phyloP scores from a whole-genome alignment of 2,329 filamentous ascomycete genomes.

The Aureobasidium zeae region DNA sequence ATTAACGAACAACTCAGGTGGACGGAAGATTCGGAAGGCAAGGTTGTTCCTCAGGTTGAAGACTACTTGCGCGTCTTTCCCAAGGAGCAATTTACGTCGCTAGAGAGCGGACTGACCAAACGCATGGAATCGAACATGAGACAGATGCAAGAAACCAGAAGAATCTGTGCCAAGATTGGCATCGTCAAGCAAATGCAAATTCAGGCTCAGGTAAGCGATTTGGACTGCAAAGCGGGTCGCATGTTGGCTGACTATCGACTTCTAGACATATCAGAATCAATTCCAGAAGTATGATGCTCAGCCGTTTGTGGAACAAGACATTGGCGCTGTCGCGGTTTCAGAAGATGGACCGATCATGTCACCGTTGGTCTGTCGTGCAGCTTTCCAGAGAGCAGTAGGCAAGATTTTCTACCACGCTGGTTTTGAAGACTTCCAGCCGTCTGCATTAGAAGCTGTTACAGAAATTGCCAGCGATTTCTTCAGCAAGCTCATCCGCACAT shows the following conservation, averaged over 20 bases:
- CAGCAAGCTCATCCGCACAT: slow-evolving; percentile 66
- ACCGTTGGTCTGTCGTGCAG: slow-evolving; percentile 68
- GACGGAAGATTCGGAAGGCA: slow-evolving; percentile 81
- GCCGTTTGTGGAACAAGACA: slow-evolving; percentile 77
- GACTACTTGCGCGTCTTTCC: slow-evolving; percentile 74
- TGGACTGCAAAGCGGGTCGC: background rate
- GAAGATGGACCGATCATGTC: slow-evolving; percentile 85
- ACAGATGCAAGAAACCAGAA: slow-evolving; percentile 94
- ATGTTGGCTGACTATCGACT: slow-evolving; percentile 18
- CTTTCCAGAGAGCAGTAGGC: slow-evolving; percentile 80
- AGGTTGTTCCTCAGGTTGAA: slow-evolving; percentile 79
- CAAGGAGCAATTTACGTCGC: slow-evolving; percentile 63
- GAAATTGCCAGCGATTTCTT: slow-evolving; percentile 88
- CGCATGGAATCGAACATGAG: slow-evolving; percentile 85
- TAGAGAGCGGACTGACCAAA: slow-evolving; percentile 61
- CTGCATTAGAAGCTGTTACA: slow-evolving; percentile 80
- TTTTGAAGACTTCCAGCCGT: slow-evolving; percentile 94
- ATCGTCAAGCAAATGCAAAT: slow-evolving; percentile 99
- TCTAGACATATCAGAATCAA: slow-evolving; percentile 88
- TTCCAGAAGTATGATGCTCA: slow-evolving; percentile 93
- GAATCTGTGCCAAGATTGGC: slow-evolving; percentile 89
- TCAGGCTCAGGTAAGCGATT: slow-evolving; percentile 67
- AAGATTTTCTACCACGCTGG: slow-evolving; percentile 95
- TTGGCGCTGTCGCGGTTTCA: slow-evolving; percentile 79
- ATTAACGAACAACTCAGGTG: slow-evolving; percentile 69